A percentile compares a stretch with the other conserved stretches of the same genome.
Evolutionary conservation across 2,329 filamentous ascomycete species (phyloP).

Genomic region (Lecanicillium sp.): DNA sequence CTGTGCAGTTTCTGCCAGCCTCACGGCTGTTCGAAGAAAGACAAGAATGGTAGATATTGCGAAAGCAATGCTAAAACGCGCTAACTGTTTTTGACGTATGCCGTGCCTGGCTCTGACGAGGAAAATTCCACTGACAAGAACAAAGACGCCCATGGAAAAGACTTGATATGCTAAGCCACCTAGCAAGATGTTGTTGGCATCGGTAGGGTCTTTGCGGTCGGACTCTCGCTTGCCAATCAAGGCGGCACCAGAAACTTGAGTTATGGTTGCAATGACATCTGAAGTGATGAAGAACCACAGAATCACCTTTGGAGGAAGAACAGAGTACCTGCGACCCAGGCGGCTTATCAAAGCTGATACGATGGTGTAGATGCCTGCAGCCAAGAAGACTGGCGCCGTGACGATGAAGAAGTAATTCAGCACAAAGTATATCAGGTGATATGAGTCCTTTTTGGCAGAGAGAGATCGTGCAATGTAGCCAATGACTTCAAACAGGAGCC

Average conservation of each 20-base stretch:
- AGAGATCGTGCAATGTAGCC: constrained; percentile 40
- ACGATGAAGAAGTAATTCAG: constrained; percentile 55
- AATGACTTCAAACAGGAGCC: constrained; percentile 37
- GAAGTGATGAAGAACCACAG: constrained; percentile 45
- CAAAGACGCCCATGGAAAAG: constrained; percentile 39
- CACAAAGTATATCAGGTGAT: constrained; percentile 46
- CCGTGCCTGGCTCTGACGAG: constrained; percentile 26
- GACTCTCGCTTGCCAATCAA: constrained; percentile 41
- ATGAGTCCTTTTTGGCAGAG: constrained; percentile 41
- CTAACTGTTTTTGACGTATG: constrained; percentile 20
- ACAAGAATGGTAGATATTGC: constrained; percentile 36
- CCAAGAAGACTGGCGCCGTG: constrained; percentile 48
- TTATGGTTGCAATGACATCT: constrained; percentile 43
- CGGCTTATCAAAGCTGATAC: constrained; percentile 40
- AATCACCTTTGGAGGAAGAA: constrained; percentile 36
- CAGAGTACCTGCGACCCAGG: constrained; percentile 32
- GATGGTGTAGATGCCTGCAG: constrained; percentile 47
- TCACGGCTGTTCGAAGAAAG: constrained; percentile 43
- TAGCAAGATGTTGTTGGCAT: constrained; percentile 46
- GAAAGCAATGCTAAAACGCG: constrained; percentile 32
- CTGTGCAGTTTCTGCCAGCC: constrained; percentile 45
- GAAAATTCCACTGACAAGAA: constrained; percentile 33
- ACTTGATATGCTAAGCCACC: constrained; percentile 47
- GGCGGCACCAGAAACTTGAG: constrained; percentile 46
- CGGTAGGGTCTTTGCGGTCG: constrained; percentile 39